These are phyloP conservation scores for Klebsormidium nitens DNA, from an alignment of 139 green algal genomes.

Conservation along the genomic window DNA sequence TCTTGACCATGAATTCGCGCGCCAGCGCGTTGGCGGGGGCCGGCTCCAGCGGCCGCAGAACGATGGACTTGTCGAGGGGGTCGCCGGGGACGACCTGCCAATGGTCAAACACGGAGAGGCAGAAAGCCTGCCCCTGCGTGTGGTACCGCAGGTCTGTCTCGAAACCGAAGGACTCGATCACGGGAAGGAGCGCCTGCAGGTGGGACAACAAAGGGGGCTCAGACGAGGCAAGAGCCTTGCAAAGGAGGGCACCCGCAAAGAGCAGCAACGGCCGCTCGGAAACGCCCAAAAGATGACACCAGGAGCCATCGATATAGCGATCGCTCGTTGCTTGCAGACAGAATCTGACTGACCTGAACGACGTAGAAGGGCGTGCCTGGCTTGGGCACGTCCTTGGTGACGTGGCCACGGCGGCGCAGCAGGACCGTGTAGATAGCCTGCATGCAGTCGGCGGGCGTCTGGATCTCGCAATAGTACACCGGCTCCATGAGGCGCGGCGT, in stretches of 20 bases:
- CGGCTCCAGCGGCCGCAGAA: conserved; percentile 91
- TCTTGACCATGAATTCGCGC: conserved; percentile 97
- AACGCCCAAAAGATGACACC: conserved; percentile 12
- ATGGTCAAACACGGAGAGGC: conserved; percentile 89
- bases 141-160: conserved; percentile 97
- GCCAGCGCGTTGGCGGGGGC: conserved; percentile 61
- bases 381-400: conserved; percentile 47
- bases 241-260: too few relatives aligned
- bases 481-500: conserved; percentile 97
- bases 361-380: conserved; percentile 53
- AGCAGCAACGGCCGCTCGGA: not conserved
- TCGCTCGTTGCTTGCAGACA: too few relatives aligned
- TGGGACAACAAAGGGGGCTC: not conserved
- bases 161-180: conserved; percentile 96
- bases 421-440: conserved; percentile 93
- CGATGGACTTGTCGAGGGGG: conserved; percentile 55
- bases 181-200: conserved; percentile 76
- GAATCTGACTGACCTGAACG: conserved; percentile 42
- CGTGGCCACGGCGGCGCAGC: conserved; percentile 90
- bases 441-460: conserved; percentile 85
- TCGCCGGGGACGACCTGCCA: conserved; percentile 66
- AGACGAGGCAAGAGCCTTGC: not conserved
- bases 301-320: not conserved
- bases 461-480: conserved; percentile 61
- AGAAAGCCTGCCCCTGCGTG: conserved; percentile 97